Base-by-base conservation (phyloP, 257 asterid genomes). In the Solanum medicagineum region DNA sequence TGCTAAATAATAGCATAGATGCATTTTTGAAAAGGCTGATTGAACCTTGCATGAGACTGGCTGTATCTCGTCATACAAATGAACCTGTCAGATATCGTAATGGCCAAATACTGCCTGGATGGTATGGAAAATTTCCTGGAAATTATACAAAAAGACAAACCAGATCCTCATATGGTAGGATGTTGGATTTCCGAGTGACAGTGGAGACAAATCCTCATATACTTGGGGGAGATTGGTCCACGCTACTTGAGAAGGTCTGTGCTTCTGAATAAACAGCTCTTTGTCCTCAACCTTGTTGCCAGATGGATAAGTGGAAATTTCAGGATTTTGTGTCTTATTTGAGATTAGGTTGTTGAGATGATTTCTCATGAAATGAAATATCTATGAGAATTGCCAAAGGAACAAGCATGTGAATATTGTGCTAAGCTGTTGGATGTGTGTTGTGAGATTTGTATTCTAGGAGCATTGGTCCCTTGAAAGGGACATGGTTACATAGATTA, bases 201-300 rank as follows among this genome's bases (percentile, higher is more conserved):
- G 87, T 94, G 93, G 96, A 94, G 87, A 88, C 92, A 62, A 92
- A 96, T 85, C 94, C 97, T 26, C 85, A 85, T 70, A 12, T 93
- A 19, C 95, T 94, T 44, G 98, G 99, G 81, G 90, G 84, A 66
- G 92, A 92, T 87, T 94, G 98, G 99, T 89, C 99, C 19, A 24
- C 85, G 49, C 95, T 89, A 57, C 92, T 94, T 9, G 98, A 96
- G 92, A 94, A 91, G 92, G 93, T 96, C 71, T 85, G 90, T 44
- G 62, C 85, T 65, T 85, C 22, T 22, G 93, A 90, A 54, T 85
- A 87, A 80, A 79, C 66, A 79, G 16, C 83, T 53, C 65, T 15
- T 53, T 10, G 65, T 90, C 66, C 88, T 74, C 82, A 69, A 57
- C 26, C 81, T 82, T 45, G 10, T 17, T 32, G 40, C 45, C 57